Conservation (phyloP, 179 eudicot genomes). For the Spinacia oleracea region DNA sequence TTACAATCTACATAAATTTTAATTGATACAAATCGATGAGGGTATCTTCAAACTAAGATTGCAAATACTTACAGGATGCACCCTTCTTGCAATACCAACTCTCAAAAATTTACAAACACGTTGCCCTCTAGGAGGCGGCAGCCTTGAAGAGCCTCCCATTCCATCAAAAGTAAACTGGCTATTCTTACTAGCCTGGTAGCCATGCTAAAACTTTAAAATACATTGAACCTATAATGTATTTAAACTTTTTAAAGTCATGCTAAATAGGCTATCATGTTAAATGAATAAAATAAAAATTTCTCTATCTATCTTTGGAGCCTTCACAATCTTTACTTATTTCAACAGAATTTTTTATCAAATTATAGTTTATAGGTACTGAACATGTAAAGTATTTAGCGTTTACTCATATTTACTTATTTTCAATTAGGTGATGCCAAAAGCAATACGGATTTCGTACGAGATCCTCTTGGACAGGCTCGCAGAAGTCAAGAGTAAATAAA, state of each 20-base stretch:
- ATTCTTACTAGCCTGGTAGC: constrained; percentile 31
- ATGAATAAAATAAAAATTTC: background rate
- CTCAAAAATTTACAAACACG: constrained; percentile 75
- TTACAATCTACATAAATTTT: constrained; percentile 45
- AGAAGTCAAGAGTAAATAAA: background rate
- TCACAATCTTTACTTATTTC: background rate
- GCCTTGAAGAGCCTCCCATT: constrained; percentile 41
- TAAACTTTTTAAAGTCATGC: background rate
- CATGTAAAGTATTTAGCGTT: background rate
- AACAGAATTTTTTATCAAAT: background rate
- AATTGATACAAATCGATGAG: constrained; percentile 30
- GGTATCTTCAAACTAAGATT: constrained; percentile 39
- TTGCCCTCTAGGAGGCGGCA: constrained; percentile 52
- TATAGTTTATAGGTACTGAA: background rate
- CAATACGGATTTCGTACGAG: background rate
- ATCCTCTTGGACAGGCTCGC: no score
- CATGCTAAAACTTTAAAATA: no score
- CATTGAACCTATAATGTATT: no score
- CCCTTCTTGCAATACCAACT: constrained; percentile 76
- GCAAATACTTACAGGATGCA: constrained; percentile 68
- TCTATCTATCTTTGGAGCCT: background rate
- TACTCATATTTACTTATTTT: background rate
- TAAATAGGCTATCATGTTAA: background rate
- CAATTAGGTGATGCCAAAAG: background rate
- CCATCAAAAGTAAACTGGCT: constrained; percentile 46